These are phyloP conservation scores for Sapria himalayana DNA, from an alignment of 345 rosid species.

Conservation along the genomic window DNA sequence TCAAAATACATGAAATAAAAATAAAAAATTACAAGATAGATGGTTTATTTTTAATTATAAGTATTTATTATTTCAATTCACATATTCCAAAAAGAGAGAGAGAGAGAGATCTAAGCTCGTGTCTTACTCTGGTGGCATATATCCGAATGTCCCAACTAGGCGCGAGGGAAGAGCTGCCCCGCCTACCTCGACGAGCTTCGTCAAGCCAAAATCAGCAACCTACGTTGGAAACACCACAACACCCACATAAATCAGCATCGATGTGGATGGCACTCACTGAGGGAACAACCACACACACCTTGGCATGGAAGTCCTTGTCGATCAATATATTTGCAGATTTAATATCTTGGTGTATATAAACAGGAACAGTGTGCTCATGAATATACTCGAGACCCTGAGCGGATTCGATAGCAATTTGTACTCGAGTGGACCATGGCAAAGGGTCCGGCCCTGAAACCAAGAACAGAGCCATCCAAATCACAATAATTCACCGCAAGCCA, in stretches of 20 bases:
- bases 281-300: conserved; percentile 31
- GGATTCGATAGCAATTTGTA: conserved; percentile 94
- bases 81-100: too few relatives aligned
- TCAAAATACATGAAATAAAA: too few relatives aligned
- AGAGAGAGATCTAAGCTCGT: too few relatives aligned
- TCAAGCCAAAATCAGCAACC: conserved; percentile 95
- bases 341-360: conserved; percentile 84
- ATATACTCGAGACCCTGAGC: conserved; percentile 97
- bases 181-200: conserved; percentile 81
- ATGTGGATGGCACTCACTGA: conserved; percentile 1
- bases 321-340: conserved; percentile 90
- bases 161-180: conserved; percentile 39
- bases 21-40: too few relatives aligned
- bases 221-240: conserved; percentile 11
- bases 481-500: conserved; percentile 1
- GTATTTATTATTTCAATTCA: too few relatives aligned
- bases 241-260: conserved; percentile 1
- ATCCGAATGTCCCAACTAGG: conserved; percentile 94
- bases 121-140: conserved; percentile 98
- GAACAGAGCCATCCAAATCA: conserved; percentile 9
- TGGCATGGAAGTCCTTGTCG: conserved; percentile 64
- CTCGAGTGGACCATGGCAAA: conserved; percentile 59
- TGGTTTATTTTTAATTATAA: too few relatives aligned
- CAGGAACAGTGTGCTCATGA: conserved; percentile 97
- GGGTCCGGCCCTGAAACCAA: conserved; percentile 60